Percentiles rank a stretch among this genome's conserved stretches.
These are phyloP conservation scores for Carallia brachiata DNA, from an alignment of 345 rosid genomes.

Conservation along the genomic window DNA sequence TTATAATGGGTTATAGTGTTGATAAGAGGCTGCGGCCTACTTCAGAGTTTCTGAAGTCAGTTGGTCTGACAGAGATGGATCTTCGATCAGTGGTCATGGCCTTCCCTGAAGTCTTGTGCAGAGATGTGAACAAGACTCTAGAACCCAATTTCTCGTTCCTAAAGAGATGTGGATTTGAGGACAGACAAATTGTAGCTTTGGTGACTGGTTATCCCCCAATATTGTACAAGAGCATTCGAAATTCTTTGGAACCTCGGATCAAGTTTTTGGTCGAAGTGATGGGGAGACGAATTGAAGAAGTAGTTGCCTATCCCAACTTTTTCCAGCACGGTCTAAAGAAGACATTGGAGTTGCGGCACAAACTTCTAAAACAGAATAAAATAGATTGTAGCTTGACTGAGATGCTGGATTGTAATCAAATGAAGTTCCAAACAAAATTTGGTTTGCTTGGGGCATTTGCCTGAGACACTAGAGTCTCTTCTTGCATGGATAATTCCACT, in stretches of 20 bases:
- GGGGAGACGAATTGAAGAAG: constrained; percentile 65
- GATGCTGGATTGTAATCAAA: constrained; percentile 63
- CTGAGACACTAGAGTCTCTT: constrained; percentile 18
- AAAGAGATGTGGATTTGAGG: constrained; percentile 49
- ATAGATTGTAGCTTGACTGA: constrained; percentile 66
- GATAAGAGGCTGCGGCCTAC: constrained; percentile 58
- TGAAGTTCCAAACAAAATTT: constrained; percentile 56
- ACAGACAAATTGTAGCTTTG: constrained; percentile 49
- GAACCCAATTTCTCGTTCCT: constrained; percentile 51
- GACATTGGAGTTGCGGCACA: constrained; percentile 55
- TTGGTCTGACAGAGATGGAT: constrained; percentile 49
- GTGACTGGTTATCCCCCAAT: constrained; percentile 65
- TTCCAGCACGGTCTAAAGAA: constrained; percentile 72
- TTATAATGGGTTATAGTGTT: constrained; percentile 71
- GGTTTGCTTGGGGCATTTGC: constrained; percentile 36
- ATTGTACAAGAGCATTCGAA: constrained; percentile 62
- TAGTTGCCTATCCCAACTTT: constrained; percentile 54
- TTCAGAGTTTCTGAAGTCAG: constrained; percentile 50
- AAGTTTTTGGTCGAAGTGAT: constrained; percentile 69
- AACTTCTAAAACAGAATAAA: constrained; percentile 48
- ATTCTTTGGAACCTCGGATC: constrained; percentile 67
- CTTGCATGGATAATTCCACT: background rate
- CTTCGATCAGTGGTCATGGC: constrained; percentile 49
- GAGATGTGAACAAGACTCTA: constrained; percentile 59
- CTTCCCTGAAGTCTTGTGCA: constrained; percentile 66